Base-by-base conservation (phyloP, 176 grass and related monocot genomes). In the Metroxylon sagu region DNA sequence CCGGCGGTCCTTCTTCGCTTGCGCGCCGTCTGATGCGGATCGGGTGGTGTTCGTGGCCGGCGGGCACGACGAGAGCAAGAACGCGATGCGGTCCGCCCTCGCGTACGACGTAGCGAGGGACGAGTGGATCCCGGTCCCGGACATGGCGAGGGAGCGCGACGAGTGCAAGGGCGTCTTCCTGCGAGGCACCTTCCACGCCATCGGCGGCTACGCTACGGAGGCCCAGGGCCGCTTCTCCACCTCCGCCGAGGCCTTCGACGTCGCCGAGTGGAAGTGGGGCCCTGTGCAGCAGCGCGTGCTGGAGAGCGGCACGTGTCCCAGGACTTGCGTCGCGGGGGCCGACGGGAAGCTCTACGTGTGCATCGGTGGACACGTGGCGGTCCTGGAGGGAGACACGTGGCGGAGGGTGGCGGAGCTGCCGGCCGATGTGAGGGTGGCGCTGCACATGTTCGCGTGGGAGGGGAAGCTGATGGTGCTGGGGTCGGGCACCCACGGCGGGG, bases 51-150 rank as follows among this genome's bases (percentile, higher is more conserved):
- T 71, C 61, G 75, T 97, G 10, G 83, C 87, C n/a, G 92, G 87
- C 30, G 93, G 93, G 12, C 93, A 97, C 71, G 93, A 97, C 60
- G 74, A 88, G 58, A 79, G 87, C 72, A 97, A 97, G 68, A 97
- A 97, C 81, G 93, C 87, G 25, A 78, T 97, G 14, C 76, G 79
- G 17, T 91, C 83, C 7, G 93, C 83, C 21, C 29, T 91, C 17
- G 81, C 81, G 17, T 97, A 91, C 68, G 78, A 88, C 66, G 77
- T 76, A 16, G 75, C 80, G 0, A 54, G 51, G 43, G 78, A 97
- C 62, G 25, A 4, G 61, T 97, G 93, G 93, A 16, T 56, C 3
- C 0, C 28, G 23, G 78, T 97, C 53, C 84, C 87, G 14, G 84
- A 91, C 81, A 91, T 97, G 93, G 73, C 62, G 25, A 66, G 59